Conservation (phyloP, 176 grass and related monocot species). For the Aegilops bicornis region DNA sequence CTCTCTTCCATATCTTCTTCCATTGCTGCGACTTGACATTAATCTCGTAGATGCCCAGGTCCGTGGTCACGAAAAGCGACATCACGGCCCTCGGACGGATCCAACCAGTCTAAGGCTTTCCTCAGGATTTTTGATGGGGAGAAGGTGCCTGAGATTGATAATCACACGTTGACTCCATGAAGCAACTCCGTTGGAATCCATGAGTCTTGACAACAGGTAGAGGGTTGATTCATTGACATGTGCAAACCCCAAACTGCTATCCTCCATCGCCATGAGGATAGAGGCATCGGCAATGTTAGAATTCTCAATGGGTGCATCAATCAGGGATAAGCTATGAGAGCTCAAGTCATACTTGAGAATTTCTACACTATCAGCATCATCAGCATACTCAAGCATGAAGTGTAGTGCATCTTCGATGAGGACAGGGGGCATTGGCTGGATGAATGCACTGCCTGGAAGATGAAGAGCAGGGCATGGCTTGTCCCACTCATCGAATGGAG, state of each 20-base stretch:
- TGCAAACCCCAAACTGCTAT: not conserved
- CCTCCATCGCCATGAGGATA: not conserved
- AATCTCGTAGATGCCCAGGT: not conserved
- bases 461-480: not conserved
- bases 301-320: not conserved
- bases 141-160: not conserved
- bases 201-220: not conserved
- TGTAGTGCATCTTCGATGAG: not conserved
- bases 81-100: not conserved
- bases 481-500: too few species aligned
- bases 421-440: not conserved
- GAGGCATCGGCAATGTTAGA: fast-evolving
- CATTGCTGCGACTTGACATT: not conserved
- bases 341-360: not conserved
- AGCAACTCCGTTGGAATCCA: not conserved
- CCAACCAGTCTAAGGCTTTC: not conserved
- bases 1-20: not conserved
- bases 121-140: not conserved
- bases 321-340: not conserved
- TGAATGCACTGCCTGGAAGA: not conserved
- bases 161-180: not conserved
- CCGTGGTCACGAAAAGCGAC: not conserved
- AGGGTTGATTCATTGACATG: not conserved
- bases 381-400: not conserved
- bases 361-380: not conserved